These are phyloP conservation scores for Ustilago bromivora DNA, from an alignment of 1,284 basidiomycete species.

Conservation along the genomic window DNA sequence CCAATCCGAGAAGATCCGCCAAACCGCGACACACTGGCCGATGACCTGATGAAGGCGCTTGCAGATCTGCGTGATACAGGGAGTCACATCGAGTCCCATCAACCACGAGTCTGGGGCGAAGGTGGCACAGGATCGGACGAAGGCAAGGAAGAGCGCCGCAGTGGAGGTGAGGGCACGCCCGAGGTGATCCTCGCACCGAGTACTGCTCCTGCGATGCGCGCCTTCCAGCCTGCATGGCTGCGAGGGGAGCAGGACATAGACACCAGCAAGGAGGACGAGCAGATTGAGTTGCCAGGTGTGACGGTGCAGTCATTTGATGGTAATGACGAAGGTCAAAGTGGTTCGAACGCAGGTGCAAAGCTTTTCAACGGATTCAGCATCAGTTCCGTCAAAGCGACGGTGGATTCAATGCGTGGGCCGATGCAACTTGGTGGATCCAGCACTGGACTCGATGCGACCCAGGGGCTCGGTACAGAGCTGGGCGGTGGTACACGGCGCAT, in stretches of 20 bases:
- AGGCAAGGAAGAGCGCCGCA: conserved; percentile 2
- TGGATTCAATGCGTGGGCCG: conserved; percentile 59
- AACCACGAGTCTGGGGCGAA: conserved; percentile 35
- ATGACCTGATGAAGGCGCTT: conserved; percentile 79
- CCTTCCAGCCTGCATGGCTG: conserved; percentile 35
- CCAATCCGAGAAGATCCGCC: conserved; percentile 91
- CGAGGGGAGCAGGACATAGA: conserved; percentile 9
- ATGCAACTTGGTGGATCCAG: conserved; percentile 8
- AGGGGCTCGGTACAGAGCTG: conserved; percentile 11
- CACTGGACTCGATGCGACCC: conserved; percentile 1
- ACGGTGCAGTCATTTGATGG: conserved; percentile 59
- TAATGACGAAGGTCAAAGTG: conserved; percentile 32
- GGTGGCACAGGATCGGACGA: neutral
- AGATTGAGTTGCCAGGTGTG: conserved; percentile 56
- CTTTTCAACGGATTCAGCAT: conserved; percentile 55
- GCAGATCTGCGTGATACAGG: conserved; percentile 58
- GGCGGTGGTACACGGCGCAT: conserved; percentile 32
- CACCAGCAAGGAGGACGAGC: conserved; percentile 4
- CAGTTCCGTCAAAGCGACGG: conserved; percentile 64
- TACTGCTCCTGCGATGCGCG: conserved; percentile 25
- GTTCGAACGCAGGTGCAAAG: conserved; percentile 13
- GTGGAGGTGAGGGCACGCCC: conserved; percentile 32
- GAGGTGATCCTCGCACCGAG: conserved; percentile 41
- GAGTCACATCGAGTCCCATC: conserved; percentile 51
- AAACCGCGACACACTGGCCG: conserved; percentile 85